These are phyloP conservation scores for Amylostereum chailletii DNA, from an alignment of 1,284 basidiomycete species.

Conservation along the genomic window DNA sequence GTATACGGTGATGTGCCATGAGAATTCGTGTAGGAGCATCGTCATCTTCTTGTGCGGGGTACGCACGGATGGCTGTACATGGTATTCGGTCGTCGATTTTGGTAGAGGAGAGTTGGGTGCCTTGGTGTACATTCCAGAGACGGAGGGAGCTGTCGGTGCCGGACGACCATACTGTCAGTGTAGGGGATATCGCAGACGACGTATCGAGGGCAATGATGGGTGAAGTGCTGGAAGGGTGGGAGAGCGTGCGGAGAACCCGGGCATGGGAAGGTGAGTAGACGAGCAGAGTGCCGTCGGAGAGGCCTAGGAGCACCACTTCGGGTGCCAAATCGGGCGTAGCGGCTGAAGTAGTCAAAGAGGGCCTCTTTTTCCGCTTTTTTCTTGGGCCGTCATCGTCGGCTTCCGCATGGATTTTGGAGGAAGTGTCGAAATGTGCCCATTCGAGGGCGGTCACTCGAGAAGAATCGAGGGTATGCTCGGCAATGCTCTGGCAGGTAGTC, in stretches of 20 bases:
- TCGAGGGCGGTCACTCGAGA: conserved; percentile 45
- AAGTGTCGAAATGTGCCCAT: conserved; percentile 38
- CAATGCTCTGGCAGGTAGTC: conserved; percentile 41
- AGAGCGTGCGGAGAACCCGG: conserved; percentile 43
- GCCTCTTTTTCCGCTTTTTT: conserved; percentile 34
- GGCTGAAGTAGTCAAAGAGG: conserved; percentile 19
- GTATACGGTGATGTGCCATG: conserved; percentile 52
- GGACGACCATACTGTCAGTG: conserved; percentile 41
- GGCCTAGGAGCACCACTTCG: conserved; percentile 43
- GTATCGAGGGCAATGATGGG: conserved; percentile 33
- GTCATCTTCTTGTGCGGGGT: conserved; percentile 26
- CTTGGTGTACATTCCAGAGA: conserved; percentile 47
- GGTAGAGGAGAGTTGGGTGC: conserved; percentile 37
- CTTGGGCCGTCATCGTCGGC: conserved; percentile 24
- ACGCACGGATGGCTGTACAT: conserved; percentile 41
- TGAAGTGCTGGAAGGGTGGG: conserved; percentile 43
- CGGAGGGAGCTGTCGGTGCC: conserved; percentile 47
- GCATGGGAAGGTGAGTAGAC: conserved; percentile 54
- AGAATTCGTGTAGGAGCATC: conserved; percentile 32
- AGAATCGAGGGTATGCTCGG: conserved; percentile 50
- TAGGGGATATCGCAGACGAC: conserved; percentile 25
- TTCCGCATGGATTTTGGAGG: conserved; percentile 16
- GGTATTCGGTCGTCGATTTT: conserved; percentile 49
- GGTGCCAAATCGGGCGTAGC: conserved; percentile 15
- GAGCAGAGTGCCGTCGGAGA: conserved; percentile 45